Evolutionary conservation across 331 rosid species (phyloP).

Genomic region (Acacia concinna): DNA sequence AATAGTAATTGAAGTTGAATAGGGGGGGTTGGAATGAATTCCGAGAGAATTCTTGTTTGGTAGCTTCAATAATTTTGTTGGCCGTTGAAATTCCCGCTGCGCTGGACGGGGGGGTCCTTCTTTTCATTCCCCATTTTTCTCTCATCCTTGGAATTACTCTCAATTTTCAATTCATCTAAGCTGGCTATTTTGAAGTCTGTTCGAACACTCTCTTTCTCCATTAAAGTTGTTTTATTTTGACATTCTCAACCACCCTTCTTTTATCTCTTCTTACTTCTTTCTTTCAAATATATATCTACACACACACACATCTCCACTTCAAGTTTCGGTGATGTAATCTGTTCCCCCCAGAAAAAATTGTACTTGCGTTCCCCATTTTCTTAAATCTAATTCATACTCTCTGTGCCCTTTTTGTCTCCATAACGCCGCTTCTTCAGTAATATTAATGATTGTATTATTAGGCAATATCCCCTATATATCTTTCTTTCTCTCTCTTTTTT

Average conservation of each 20-base stretch:
- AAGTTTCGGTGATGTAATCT: background rate
- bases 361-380: background rate
- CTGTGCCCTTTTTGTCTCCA: background rate
- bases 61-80: slow-evolving; percentile 31
- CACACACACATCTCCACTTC: background rate
- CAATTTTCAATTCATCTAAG: slow-evolving; percentile 21
- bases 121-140: slow-evolving; percentile 33
- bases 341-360: background rate
- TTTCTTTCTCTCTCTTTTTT: background rate
- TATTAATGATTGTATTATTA: background rate
- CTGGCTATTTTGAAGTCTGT: background rate
- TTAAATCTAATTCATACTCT: background rate
- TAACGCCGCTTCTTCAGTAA: background rate
- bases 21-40: slow-evolving; percentile 48
- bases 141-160: slow-evolving; percentile 41
- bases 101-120: slow-evolving; percentile 30
- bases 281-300: too few species aligned
- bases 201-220: background rate
- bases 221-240: background rate
- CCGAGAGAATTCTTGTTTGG: slow-evolving; percentile 56
- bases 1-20: background rate
- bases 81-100: slow-evolving; percentile 17
- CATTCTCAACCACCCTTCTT: background rate
- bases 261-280: too few species aligned
- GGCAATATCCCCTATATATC: background rate